Evolutionary conservation across 208 protist species (phyloP), one percentile per base, ranked within the genome.

Genomic region (Acanthamoeba triangularis): DNA sequence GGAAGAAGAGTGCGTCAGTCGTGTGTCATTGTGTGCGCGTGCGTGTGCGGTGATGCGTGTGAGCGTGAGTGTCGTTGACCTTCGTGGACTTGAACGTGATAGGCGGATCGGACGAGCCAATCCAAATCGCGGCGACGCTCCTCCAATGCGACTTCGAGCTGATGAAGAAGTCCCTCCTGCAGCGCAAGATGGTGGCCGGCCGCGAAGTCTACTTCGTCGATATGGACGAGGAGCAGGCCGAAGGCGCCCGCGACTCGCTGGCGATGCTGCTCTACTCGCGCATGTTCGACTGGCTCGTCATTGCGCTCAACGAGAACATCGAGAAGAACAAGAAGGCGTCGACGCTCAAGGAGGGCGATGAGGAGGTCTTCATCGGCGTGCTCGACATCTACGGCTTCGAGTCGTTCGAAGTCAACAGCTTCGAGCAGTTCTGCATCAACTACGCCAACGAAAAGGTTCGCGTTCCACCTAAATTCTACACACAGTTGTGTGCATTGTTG

Each of bases 401-500:
- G 97, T 97, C 97, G 76, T 99, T 99, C 96, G 95, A 97, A 20
- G 80, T 96, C 74, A 98, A 98, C 94, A 95, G 76, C 37, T 98
- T 98, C 54, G 98, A 98, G 4, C 99, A 99, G 97, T 99, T 99
- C 59, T 99, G 99, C 98, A 99, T 99, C 97, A 99, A 99, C 97
- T 99, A 99, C 96, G 99, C 99, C 61, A 99, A 99, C 95, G 99
- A 99, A 96, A 99, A 99, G 96, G 56, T 91, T 44, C 33, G 10
- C 30, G 7, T 76, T 13, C 28, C 67, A 52, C 30, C 33, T 98
- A 44, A 96, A 98, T 35, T 4, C 37, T 1, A 41, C 37, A 41
- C 37, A 41, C 37, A 41, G 3, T 41, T 3, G 3, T 93, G 98
- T 14, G 44, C 28, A 16, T 49, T n/a, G 28, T 4, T 67, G 28